These are phyloP conservation scores for Pleurotus pulmonarius DNA, from an alignment of 768 basidiomycete genomes.

Conservation along the genomic window DNA sequence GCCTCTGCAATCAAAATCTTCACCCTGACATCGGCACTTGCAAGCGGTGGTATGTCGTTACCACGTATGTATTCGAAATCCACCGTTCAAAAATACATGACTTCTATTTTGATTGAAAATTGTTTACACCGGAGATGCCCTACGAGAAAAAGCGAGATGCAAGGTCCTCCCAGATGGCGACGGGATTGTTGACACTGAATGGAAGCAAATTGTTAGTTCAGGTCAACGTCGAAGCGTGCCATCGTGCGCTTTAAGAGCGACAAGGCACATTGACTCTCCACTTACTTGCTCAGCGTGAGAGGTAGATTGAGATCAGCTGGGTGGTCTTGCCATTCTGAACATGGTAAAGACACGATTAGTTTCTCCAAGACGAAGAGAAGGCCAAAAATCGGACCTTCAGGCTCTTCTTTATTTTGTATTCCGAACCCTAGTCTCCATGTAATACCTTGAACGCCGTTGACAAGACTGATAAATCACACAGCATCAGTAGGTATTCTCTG, in stretches of 20 bases:
- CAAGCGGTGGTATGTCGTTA: too few species aligned
- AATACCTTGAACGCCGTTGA: slow-evolving; percentile 57
- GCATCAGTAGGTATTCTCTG: not conserved
- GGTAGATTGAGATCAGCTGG: slow-evolving; percentile 50
- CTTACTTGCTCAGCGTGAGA: slow-evolving; percentile 46
- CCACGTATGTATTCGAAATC: too few species aligned
- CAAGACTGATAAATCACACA: slow-evolving; percentile 28
- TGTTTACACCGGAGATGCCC: not conserved
- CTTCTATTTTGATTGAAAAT: too few species aligned
- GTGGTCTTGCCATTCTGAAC: slow-evolving; percentile 56
- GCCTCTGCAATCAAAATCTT: too few species aligned
- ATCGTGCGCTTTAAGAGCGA: not conserved
- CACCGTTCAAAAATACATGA: too few species aligned
- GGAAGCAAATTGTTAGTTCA: slow-evolving; percentile 4
- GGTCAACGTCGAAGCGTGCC: not conserved
- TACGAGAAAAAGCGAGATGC: slow-evolving; percentile 24
- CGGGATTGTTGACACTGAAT: slow-evolving; percentile 51
- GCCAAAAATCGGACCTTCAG: slow-evolving; percentile 45
- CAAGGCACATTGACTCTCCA: slow-evolving; percentile 1
- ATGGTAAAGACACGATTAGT: slow-evolving; percentile 1
- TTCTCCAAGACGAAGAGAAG: not conserved
- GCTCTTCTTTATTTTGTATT: slow-evolving; percentile 43
- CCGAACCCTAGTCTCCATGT: slow-evolving; percentile 66
- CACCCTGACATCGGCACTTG: too few species aligned
- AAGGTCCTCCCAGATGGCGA: slow-evolving; percentile 49